Evolutionary conservation across 2,329 filamentous ascomycete genomes (phyloP).

Genomic region (Aspergillus oerlinghausenensis): DNA sequence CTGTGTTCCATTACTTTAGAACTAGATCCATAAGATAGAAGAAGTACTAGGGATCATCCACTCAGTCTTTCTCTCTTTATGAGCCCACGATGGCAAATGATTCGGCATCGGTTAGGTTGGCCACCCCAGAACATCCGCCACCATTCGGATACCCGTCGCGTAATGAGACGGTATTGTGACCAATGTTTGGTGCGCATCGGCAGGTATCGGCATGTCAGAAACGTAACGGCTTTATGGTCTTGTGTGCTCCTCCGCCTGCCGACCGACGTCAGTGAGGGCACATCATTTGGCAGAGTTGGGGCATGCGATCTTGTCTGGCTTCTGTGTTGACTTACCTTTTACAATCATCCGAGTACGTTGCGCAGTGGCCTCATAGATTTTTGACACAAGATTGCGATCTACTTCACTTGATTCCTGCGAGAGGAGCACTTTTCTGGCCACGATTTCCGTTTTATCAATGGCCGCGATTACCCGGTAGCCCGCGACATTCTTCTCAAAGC

Average conservation of each 20-base stretch:
- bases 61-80: not conserved
- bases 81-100: constrained; percentile 3
- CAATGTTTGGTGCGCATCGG: constrained; percentile 8
- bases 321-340: not conserved
- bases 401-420: not conserved
- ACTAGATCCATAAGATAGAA: not conserved
- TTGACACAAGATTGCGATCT: not conserved
- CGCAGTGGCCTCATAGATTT: not conserved
- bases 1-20: not conserved
- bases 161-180: constrained; percentile 17
- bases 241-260: constrained; percentile 12
- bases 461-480: constrained; percentile 26
- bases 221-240: constrained; percentile 14
- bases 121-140: constrained; percentile 6
- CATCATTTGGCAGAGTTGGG: constrained; percentile 4
- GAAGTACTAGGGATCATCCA: no score
- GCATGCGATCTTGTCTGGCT: not conserved
- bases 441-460: constrained; percentile 12
- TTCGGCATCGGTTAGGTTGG: constrained; percentile 1
- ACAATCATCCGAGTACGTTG: not conserved
- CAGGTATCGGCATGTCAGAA: constrained; percentile 33
- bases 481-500: constrained; percentile 19
- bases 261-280: constrained; percentile 18
- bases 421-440: constrained; percentile 1
- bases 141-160: constrained; percentile 16